Conservation (phyloP, 163 green algal species). For the Coccomyxa subellipsoidea region DNA sequence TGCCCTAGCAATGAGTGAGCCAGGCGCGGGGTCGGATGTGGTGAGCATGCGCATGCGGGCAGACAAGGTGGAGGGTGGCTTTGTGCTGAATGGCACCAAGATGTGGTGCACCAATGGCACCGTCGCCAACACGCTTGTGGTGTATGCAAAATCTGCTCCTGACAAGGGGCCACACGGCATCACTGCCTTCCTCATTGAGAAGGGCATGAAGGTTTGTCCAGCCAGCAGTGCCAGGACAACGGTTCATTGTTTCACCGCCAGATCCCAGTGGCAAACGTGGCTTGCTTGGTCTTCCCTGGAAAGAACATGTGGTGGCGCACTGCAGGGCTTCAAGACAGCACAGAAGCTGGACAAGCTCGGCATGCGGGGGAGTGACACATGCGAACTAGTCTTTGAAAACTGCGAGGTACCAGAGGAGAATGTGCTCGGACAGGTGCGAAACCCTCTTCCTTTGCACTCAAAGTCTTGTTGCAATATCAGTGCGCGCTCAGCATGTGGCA, state of each 20-base stretch:
- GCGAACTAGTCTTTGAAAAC: conserved; percentile 85
- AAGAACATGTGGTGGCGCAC: too few relatives aligned
- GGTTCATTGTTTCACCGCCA: too few relatives aligned
- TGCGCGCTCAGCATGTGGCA: too few relatives aligned
- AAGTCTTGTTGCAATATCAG: too few relatives aligned
- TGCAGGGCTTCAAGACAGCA: conserved; percentile 73
- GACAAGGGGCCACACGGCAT: conserved; percentile 74
- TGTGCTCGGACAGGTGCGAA: conserved; percentile 70
- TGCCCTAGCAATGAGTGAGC: conserved; percentile 87
- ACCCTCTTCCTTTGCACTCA: too few relatives aligned
- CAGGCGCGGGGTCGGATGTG: conserved; percentile 79
- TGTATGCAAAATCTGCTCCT: conserved; percentile 90
- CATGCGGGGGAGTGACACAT: conserved; percentile 88
- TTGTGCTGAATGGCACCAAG: conserved; percentile 77
- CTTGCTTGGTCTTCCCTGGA: too few relatives aligned
- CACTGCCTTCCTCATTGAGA: conserved; percentile 91
- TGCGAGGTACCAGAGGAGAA: conserved; percentile 83
- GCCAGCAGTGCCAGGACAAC: too few relatives aligned
- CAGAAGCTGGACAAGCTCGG: conserved; percentile 97
- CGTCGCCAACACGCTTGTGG: conserved; percentile 70
- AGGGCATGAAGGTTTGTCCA: conserved; percentile 52
- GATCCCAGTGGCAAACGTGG: too few relatives aligned
- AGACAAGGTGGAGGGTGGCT: conserved; percentile 45
- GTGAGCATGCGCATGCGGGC: conserved; percentile 80
- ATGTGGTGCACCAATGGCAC: conserved; percentile 78